Evolutionary conservation across 805 yeast species (phyloP).

Genomic region (Yarrowia sp.): DNA sequence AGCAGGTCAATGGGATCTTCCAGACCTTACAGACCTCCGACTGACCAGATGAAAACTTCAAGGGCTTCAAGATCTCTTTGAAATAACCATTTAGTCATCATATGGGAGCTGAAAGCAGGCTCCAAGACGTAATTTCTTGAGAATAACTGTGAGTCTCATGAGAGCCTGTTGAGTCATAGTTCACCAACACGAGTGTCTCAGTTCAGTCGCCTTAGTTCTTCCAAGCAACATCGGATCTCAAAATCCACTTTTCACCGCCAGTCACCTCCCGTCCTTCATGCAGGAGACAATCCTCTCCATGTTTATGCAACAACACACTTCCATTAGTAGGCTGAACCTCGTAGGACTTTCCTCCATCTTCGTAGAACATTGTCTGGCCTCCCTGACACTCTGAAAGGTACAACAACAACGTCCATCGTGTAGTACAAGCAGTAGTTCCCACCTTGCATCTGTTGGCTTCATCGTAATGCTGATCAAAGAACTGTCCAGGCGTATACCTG

Average conservation of each 20-base stretch:
- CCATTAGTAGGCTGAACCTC: constrained; percentile 60
- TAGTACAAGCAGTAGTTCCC: constrained; percentile 51
- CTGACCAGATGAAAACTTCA: no score
- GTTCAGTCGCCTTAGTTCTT: background rate
- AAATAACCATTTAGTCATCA: no score
- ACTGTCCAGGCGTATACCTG: constrained; percentile 63
- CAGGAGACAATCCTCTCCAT: constrained; percentile 67
- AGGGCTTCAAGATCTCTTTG: no score
- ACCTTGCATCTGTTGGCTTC: constrained; percentile 57
- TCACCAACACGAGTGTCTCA: no score
- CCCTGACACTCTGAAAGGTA: constrained; percentile 64
- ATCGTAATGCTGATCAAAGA: constrained; percentile 67
- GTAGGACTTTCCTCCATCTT: constrained; percentile 46
- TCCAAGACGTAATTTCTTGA: no score
- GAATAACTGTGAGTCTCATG: no score
- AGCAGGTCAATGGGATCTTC: no score
- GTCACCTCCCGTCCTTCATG: constrained; percentile 64
- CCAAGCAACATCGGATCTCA: constrained; percentile 62
- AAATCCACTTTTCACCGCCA: constrained; percentile 66
- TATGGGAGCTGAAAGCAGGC: no score
- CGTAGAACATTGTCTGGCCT: constrained; percentile 65
- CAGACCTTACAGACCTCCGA: no score
- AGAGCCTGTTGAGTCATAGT: no score
- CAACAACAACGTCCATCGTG: constrained; percentile 66
- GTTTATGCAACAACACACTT: constrained; percentile 66